Conservation (phyloP, 108 stramenopile genomes). For the Skeletonema menzelii region DNA sequence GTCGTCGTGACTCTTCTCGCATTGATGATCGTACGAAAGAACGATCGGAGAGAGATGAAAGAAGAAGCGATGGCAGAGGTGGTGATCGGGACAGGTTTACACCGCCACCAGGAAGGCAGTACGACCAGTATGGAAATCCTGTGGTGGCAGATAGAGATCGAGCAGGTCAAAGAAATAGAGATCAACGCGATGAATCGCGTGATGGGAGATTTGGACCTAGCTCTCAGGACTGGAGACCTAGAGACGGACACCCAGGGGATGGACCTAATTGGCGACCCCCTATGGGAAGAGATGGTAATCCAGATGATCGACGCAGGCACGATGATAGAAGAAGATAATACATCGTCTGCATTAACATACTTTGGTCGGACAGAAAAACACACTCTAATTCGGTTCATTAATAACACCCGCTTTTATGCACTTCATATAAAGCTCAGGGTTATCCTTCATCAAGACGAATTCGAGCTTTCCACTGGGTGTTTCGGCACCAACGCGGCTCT, state of each 20-base stretch:
- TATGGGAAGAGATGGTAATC: neutral
- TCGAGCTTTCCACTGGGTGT: slow-evolving; percentile 43
- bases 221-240: neutral
- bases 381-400: neutral
- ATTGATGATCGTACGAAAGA: slow-evolving; percentile 2
- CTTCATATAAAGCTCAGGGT: slow-evolving; percentile 27
- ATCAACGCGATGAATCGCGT: neutral
- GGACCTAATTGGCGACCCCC: neutral
- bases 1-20: slow-evolving; percentile 3
- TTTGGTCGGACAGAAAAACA: too few relatives aligned
- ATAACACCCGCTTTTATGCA: slow-evolving; percentile 33
- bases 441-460: slow-evolving; percentile 33
- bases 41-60: slow-evolving; percentile 3
- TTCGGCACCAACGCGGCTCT: neutral
- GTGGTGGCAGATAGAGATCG: slow-evolving; percentile 1
- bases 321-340: neutral
- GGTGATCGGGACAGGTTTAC: slow-evolving; percentile 1
- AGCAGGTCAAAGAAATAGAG: neutral
- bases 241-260: neutral
- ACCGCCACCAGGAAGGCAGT: slow-evolving; percentile 5
- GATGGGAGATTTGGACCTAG: neutral
- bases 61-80: neutral
- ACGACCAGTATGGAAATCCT: slow-evolving; percentile 19
- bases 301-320: neutral
- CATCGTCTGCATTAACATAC: neutral